Base-by-base conservation (phyloP, 2,329 filamentous ascomycete species). In the Neoscytalidium dimidiatum region DNA sequence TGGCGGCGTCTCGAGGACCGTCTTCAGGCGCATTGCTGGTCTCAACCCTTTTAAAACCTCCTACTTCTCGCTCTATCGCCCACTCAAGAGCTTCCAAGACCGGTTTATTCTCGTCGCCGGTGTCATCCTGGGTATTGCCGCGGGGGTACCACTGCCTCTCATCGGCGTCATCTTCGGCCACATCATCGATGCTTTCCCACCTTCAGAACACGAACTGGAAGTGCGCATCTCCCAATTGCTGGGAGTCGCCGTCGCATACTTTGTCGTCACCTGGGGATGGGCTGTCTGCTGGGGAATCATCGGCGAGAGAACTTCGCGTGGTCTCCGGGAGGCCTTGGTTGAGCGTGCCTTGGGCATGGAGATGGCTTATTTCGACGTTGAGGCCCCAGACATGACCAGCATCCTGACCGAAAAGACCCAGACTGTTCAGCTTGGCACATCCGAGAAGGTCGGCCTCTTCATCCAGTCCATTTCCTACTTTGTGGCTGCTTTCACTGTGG, bases 121-220 rank as follows among this genome's bases (percentile, higher is more conserved):
- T 5, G 71, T 77, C 17, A 7, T 79, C 5, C 72, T 78, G 23
- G 74, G 77, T 8, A 68, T 78, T n/a, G 74, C 73, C 26, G 78
- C 79, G 19, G 79, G 79, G 9, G 70, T 77, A 11, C 79, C 79
- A 1, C 67, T 80, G 6, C 79, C 79, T 6, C 66, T 80, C 29
- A 80, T 81, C 57, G 78, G 77, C 4, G 74, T 79, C 52, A 79
- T 83, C 21, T 80, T 83, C 49, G 81, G 81, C 38, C 76, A 80
- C 62, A 80, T 84, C 63, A 83, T 84, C 72, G 81, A 82, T 67
- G 73, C 77, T 26, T 85, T 85, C 63, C 83, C 82, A 38, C 83
- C 82, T 1, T 68, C 74, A 33, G 77, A 81, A 68, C 72, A 80
- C 62, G 80, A 81, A 57, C 72, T 84, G 2, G 71, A 70, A 17